Conservation (phyloP, 495 filamentous ascomycete genomes). For the Acidiella bohemica region DNA sequence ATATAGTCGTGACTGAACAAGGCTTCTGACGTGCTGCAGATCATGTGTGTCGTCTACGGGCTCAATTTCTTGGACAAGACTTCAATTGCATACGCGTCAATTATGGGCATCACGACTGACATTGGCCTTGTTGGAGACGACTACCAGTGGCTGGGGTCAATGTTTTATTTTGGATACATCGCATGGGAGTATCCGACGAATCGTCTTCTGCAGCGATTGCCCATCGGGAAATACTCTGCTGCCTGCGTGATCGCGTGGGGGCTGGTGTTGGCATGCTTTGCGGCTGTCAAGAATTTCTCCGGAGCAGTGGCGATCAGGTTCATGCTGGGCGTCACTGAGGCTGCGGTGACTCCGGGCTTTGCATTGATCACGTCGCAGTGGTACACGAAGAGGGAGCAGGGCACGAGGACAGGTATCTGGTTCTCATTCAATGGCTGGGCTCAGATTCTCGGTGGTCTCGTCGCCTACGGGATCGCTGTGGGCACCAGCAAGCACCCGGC, state of each 20-base stretch:
- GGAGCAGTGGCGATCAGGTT: slow-evolving; percentile 34
- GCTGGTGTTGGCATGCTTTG: slow-evolving; percentile 30
- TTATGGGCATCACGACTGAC: slow-evolving; percentile 28
- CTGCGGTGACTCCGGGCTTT: slow-evolving; percentile 35
- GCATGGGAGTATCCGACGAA: slow-evolving; percentile 43
- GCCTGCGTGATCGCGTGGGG: slow-evolving; percentile 35
- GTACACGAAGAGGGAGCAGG: slow-evolving; percentile 40
- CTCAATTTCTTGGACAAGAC: slow-evolving; percentile 7
- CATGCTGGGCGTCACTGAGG: slow-evolving; percentile 38
- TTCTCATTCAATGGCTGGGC: slow-evolving; percentile 40
- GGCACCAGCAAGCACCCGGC: slow-evolving; percentile 41
- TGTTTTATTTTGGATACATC: slow-evolving; percentile 40
- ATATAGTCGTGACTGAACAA: background rate
- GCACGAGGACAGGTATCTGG: slow-evolving; percentile 35
- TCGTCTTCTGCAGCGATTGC: slow-evolving; percentile 46
- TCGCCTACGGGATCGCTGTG: slow-evolving; percentile 52
- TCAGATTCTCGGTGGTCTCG: slow-evolving; percentile 38
- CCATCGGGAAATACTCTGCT: slow-evolving; percentile 35
- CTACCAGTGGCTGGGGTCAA: slow-evolving; percentile 42
- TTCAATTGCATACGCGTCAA: slow-evolving; percentile 2
- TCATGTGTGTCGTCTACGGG: slow-evolving; percentile 19
- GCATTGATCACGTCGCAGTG: slow-evolving; percentile 38
- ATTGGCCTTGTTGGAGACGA: slow-evolving; percentile 34
- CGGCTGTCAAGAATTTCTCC: slow-evolving; percentile 29
- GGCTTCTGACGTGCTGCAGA: background rate